Evolutionary conservation across 2,329 filamentous ascomycete species (phyloP), one percentile per base, ranked within the genome.

Genomic region (Grosmannia serpens): DNA sequence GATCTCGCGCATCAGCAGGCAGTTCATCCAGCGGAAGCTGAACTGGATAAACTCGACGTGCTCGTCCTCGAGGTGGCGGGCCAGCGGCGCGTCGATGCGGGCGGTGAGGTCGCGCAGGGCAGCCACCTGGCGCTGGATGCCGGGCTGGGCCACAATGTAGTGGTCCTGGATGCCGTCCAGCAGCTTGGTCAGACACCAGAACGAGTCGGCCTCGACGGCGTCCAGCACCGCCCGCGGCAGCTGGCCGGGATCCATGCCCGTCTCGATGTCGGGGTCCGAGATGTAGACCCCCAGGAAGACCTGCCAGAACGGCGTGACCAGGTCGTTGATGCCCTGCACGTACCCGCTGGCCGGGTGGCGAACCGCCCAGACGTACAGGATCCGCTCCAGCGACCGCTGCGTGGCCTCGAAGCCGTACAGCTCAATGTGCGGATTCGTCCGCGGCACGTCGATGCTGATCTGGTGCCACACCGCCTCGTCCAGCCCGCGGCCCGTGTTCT

Each of bases 11-110:
- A 99, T 99, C 64, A 99, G 78, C 56, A 99, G 82, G 71, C 94
- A 99, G 68, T 99, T 99, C 94, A 99, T 99, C 94, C 94, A 99
- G 59, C 94, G 82, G 70, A 99, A 99, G 72, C 91, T 96, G 74
- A 99, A 99, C 69, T 99, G 94, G 67, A 99, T 99, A 68, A 99
- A 99, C 70, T 99, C 94, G 31, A 99, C 90, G 35, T 91, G 87
- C 71, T 97, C 91, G 27, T 82, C 82, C 69, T 96, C 90, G 47
- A 99, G 78, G 69, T 99, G 94, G 65, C 88, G 94, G 3, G 91
- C 89, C 53, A 99, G 75, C 4, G 80, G 81, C 31, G 83, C 82
- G 69, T 97, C 92, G 64, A 99, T 99, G 59, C 94, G 81, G 57
- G 88, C 87, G 1, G 92, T 96, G 41, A 99, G 80, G 70, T 99